Evolutionary conservation across 2,329 filamentous ascomycete genomes (phyloP), one percentile per base, ranked within the genome.

Genomic region (Hortaea sp.): DNA sequence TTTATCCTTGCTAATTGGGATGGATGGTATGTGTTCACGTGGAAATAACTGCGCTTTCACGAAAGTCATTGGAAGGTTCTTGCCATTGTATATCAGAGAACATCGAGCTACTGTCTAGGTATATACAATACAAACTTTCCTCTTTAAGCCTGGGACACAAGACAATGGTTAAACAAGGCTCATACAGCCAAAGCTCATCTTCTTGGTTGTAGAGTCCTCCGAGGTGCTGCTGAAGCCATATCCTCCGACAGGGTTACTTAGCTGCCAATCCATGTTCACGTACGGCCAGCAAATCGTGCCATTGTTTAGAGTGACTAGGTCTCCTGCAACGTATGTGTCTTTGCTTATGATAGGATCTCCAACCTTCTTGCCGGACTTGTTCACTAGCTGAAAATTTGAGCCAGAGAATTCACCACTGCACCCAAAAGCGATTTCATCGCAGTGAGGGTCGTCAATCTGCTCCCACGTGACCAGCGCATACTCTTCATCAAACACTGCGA

Each of bases 201-300:
- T 68, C 48, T 61, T 59, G 20, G 56, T 57, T 29, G 53, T 56
- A 28, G 52, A 52, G 39, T 45, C 46, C 32, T 53, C 40, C 9
- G 47, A 43, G 9, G 47, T 51, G 20, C 20, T 20, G 20, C 20
- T 20, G 20, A 20, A 20, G 20, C 20, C 20, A 20, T 20, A 20
- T 9, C 44, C 43, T 12, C 44, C 48, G 34, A 54, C 51, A 56
- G 66, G 54, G 43, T 52, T 48, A 43, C 63, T 64, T 41, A 75
- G 57, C 48, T 66, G 63, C 76, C 76, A 79, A 31, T 65, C 65
- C 73, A 77, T 77, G 58, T 67, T 67, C 44, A 78, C 74, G 51
- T 78, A 79, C 28, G 76, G 76, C 76, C 76, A 82, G 69, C 78
- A 81, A 54, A 82, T 69, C 41, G 74, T 68, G 20, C 73, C 74